Percentiles rank a stretch among this genome's conserved stretches.
Evolutionary conservation across 2,329 filamentous ascomycete genomes (phyloP).

Genomic region (Diaporthe caulivora): DNA sequence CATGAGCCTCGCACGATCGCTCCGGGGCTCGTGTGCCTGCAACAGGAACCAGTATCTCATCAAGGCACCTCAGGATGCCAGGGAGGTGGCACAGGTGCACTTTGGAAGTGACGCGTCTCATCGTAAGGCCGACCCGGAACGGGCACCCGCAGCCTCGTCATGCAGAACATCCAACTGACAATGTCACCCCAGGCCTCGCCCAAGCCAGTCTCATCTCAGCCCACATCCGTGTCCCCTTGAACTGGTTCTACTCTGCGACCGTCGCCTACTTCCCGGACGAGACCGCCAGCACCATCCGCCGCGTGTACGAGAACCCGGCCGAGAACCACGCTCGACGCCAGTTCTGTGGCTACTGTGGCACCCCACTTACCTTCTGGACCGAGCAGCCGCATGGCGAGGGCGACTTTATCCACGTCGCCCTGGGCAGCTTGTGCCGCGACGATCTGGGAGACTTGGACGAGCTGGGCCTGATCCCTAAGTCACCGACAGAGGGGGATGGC

Average conservation of each 20-base stretch:
- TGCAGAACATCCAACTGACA: conserved; percentile 38
- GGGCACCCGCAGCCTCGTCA: not conserved
- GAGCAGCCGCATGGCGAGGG: conserved; percentile 78
- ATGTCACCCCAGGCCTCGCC: conserved; percentile 63
- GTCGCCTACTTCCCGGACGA: conserved; percentile 85
- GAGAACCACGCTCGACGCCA: conserved; percentile 74
- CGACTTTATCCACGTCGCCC: conserved; percentile 82
- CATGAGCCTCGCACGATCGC: conserved; percentile 64
- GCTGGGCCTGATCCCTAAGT: conserved; percentile 75
- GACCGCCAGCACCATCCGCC: conserved; percentile 73
- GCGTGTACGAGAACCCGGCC: conserved; percentile 72
- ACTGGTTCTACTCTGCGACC: conserved; percentile 83
- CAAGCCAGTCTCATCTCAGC: conserved; percentile 81
- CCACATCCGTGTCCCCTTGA: conserved; percentile 85
- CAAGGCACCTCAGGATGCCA: conserved; percentile 70
- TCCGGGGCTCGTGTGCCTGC: conserved; percentile 86
- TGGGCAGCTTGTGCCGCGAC: conserved; percentile 80
- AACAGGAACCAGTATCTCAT: conserved; percentile 88
- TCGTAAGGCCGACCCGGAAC: conserved; percentile 68
- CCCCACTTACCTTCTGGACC: conserved; percentile 85
- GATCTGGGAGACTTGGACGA: conserved; percentile 81
- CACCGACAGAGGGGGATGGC: conserved; percentile 44
- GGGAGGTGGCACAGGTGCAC: conserved; percentile 73
- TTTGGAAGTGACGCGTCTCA: conserved; percentile 79
- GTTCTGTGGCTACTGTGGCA: conserved; percentile 95